Percentiles rank a stretch among this genome's conserved stretches.
These are phyloP conservation scores for Metschnikowia shivogae DNA, from an alignment of 805 yeast genomes.

Conservation along the genomic window DNA sequence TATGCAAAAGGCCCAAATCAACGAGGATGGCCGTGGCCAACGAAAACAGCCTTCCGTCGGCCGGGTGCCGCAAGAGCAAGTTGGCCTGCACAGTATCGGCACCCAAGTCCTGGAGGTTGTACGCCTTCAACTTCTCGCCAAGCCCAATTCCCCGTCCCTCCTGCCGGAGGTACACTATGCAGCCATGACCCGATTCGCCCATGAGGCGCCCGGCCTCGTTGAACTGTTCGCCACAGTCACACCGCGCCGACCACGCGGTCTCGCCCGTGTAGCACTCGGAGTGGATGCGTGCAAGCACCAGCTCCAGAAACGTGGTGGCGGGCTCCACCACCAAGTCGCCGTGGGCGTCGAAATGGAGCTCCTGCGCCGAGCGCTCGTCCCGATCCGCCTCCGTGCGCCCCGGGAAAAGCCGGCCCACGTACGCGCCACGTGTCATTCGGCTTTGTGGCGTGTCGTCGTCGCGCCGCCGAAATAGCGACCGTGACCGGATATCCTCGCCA, in stretches of 20 bases:
- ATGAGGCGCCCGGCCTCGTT: slow-evolving; percentile 95
- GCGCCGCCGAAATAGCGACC: slow-evolving; percentile 58
- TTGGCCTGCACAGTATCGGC: slow-evolving; percentile 99
- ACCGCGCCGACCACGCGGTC: slow-evolving; percentile 98
- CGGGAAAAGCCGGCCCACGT: slow-evolving; percentile 83
- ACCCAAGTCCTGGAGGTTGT: slow-evolving; percentile 94
- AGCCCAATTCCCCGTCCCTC: slow-evolving; percentile 98
- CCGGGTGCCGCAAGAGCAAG: slow-evolving; percentile 88
- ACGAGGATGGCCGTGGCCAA: slow-evolving; percentile 88
- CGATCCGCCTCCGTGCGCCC: slow-evolving; percentile 71
- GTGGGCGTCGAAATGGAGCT: slow-evolving; percentile 28
- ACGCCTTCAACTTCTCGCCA: slow-evolving; percentile 96
- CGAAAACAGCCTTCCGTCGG: slow-evolving; percentile 92
- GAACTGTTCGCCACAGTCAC: slow-evolving; percentile 99
- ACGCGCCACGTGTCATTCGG: slow-evolving; percentile 98
- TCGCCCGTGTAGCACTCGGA: slow-evolving; percentile 99
- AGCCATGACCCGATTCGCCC: slow-evolving; percentile 86
- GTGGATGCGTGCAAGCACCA: slow-evolving; percentile 80
- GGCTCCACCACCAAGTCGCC: slow-evolving; percentile 27
- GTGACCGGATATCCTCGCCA: slow-evolving; percentile 85
- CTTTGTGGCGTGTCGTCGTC: slow-evolving; percentile 80
- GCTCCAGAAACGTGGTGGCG: slow-evolving; percentile 26
- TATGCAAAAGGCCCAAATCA: slow-evolving; percentile 71
- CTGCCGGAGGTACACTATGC: slow-evolving; percentile 92
- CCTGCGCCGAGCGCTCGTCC: slow-evolving; percentile 35